Evolutionary conservation across 495 filamentous ascomycete genomes (phyloP), one percentile per base, ranked within the genome.

Genomic region (Letharia columbiana): DNA sequence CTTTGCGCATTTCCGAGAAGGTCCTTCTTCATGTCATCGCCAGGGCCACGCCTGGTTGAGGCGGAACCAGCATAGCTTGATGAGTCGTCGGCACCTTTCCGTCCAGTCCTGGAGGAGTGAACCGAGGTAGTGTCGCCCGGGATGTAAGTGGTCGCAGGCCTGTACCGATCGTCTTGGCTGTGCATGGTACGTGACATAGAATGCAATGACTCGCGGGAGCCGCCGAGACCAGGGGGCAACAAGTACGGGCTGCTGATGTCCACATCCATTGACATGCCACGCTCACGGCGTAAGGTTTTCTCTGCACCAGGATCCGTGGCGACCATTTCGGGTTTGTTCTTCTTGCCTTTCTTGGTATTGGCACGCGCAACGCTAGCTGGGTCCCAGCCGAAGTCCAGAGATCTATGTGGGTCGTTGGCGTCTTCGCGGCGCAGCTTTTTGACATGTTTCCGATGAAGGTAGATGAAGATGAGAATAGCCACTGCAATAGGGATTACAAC

Each of bases 351-450:
- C 18, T 67, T 63, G 31, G 72, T 12, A 18, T 33, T 35, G 28
- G 28, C 13, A 17, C 52, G 52, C 23, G 52, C 50, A 44, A 58
- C 66, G 39, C 47, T 67, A 40, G 72, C 50, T 47, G 74, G 67
- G 23, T 79, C 80, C 74, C 96, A 76, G 40, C 94, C 94, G 74
- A 98, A 98, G 74, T 98, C 94, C 72, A 98, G 83, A 3, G 91
- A 96, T 72, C 88, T 95, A 75, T 95, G 90, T 70, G 90, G 89
- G 73, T 97, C 93, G 67, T 89, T 85, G 41, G 82, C 80, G 75
- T 98, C 94, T 78, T 98, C 94, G 50, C 78, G 78, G 66, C 82
- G 80, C 66, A 92, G 83, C 69, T 84, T 93, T 69, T 84, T 83
- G 20, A 89, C 78, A 70, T 90, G 87, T 73, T 89, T 81, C 18